These are phyloP conservation scores for Xerocomus amazonicus DNA, from an alignment of 1,284 basidiomycete genomes.

Conservation along the genomic window DNA sequence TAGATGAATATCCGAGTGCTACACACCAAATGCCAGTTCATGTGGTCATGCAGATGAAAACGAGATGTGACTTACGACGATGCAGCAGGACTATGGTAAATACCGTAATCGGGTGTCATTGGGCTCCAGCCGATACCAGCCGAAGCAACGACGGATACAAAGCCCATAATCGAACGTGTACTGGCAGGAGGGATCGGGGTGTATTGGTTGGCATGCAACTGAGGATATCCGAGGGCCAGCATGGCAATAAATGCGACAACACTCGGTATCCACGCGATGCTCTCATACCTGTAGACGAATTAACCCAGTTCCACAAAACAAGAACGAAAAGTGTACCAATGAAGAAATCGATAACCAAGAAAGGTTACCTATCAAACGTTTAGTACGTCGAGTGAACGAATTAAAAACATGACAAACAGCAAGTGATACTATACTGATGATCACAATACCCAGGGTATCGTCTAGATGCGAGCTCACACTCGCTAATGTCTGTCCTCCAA, in stretches of 20 bases:
- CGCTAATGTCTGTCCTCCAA: conserved; percentile 71
- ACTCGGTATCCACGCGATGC: conserved; percentile 64
- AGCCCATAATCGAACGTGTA: conserved; percentile 36
- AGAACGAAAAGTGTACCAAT: conserved; percentile 37
- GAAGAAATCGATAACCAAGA: conserved; percentile 62
- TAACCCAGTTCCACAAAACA: too few species aligned
- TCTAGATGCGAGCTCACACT: conserved; percentile 50
- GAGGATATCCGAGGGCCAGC: conserved; percentile 49
- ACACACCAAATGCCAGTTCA: conserved; percentile 3
- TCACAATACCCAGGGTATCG: conserved; percentile 69
- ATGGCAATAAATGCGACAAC: conserved; percentile 64
- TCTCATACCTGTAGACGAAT: conserved; percentile 34
- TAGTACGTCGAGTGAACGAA: conserved; percentile 2
- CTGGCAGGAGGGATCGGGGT: conserved; percentile 32
- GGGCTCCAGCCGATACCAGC: conserved; percentile 52
- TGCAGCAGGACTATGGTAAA: conserved; percentile 50
- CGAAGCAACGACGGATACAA: conserved; percentile 43
- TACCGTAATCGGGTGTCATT: conserved; percentile 56
- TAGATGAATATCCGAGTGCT: conserved; percentile 56
- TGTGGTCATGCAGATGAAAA: not conserved
- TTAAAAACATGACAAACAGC: conserved; percentile 37
- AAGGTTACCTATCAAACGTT: conserved; percentile 41
- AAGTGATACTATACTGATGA: conserved; percentile 68
- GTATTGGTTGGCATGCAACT: conserved; percentile 28
- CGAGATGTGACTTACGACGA: conserved; percentile 38